These are phyloP conservation scores for Colletotrichum abscissum DNA, from an alignment of 2,329 filamentous ascomycete species.

Conservation along the genomic window DNA sequence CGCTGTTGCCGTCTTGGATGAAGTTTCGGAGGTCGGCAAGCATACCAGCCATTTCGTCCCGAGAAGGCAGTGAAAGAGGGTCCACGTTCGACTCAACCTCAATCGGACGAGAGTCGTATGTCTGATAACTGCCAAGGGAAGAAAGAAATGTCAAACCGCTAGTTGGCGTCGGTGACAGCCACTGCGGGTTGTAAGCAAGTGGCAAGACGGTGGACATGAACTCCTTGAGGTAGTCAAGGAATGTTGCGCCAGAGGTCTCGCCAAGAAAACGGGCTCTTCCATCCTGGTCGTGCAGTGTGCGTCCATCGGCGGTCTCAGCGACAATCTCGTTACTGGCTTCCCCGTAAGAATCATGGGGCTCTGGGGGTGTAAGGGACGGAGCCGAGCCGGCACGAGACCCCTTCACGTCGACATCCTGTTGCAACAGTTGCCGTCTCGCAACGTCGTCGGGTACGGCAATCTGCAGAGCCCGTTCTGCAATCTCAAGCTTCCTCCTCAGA, in stretches of 20 bases:
- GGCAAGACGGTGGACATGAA: conserved; percentile 55
- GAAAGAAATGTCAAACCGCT: conserved; percentile 50
- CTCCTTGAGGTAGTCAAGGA: conserved; percentile 60
- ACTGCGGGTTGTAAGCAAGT: conserved; percentile 42
- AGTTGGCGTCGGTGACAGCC: conserved; percentile 33
- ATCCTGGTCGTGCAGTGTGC: conserved; percentile 56
- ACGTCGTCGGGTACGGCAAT: conserved; percentile 49
- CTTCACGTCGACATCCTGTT: conserved; percentile 39
- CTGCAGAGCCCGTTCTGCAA: conserved; percentile 53
- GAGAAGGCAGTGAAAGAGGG: conserved; percentile 51
- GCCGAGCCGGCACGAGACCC: conserved; percentile 26
- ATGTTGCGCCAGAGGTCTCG: conserved; percentile 61
- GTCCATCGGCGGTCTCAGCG: conserved; percentile 47
- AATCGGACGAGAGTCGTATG: conserved; percentile 57
- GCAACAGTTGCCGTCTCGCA: conserved; percentile 47
- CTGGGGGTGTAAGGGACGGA: conserved; percentile 38
- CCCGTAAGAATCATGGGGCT: conserved; percentile 28
- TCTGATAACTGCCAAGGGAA: conserved; percentile 58
- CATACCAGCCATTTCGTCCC: conserved; percentile 50
- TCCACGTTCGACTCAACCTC: conserved; percentile 48
- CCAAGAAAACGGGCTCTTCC: conserved; percentile 59
- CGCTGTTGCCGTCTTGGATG: conserved; percentile 57
- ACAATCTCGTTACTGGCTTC: conserved; percentile 28
- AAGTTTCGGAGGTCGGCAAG: conserved; percentile 54
- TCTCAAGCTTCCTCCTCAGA: conserved; percentile 50